Conservation (phyloP, 345 rosid genomes). For the Euphorbia tirucalli region DNA sequence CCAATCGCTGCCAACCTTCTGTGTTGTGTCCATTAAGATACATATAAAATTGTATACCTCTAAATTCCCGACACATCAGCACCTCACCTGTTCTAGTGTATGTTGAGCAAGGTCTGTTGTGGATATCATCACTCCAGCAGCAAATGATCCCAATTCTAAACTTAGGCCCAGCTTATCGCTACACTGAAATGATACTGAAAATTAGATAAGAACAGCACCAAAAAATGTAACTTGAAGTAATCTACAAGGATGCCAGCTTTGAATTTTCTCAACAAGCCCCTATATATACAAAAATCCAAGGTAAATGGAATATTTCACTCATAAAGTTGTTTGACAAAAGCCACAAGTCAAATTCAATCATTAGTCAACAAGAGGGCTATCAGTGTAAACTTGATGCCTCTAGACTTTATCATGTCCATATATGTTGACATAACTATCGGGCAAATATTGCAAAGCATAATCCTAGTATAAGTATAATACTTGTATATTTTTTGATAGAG, state of each 20-base stretch:
- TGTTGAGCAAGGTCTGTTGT: constrained; percentile 94
- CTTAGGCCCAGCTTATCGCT: constrained; percentile 97
- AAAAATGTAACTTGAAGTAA: background rate
- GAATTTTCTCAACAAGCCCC: constrained; percentile 1
- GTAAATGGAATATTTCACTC: background rate
- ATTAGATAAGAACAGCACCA: background rate
- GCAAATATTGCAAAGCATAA: background rate
- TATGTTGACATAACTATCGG: background rate
- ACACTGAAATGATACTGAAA: constrained; percentile 59
- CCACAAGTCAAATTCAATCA: background rate
- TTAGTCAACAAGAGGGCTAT: background rate
- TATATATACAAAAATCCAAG: background rate
- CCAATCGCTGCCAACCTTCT: background rate
- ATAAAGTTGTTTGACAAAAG: background rate
- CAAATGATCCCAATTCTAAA: constrained; percentile 96
- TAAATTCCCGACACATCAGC: background rate
- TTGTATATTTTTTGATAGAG: background rate
- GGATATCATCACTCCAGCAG: constrained; percentile 99
- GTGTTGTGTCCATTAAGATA: background rate
- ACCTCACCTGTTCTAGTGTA: constrained; percentile 85
- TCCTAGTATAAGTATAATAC: background rate
- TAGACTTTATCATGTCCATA: background rate
- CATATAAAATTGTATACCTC: background rate
- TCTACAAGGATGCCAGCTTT: background rate
- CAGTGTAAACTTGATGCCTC: background rate